Evolutionary conservation across 352 stramenopile genomes (phyloP).

Genomic region (Thraustochytrium striatum): DNA sequence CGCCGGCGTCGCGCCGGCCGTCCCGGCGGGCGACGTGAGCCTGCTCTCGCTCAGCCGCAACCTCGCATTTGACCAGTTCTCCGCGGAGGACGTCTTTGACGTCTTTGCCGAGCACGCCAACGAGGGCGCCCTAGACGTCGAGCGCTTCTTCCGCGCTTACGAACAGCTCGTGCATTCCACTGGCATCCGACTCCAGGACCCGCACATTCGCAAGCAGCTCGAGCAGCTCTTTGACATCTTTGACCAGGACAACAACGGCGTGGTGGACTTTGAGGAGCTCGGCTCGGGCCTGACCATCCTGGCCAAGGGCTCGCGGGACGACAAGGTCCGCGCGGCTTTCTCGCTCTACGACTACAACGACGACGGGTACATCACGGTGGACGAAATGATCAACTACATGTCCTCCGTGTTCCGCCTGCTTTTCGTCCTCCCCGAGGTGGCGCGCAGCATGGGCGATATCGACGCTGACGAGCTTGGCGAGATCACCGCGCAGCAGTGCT

Average conservation of each 20-base stretch:
- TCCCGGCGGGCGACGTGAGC: not conserved
- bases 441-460: not conserved
- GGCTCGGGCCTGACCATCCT: conserved; percentile 73
- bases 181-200: not conserved
- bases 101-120: conserved; percentile 51
- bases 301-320: conserved; percentile 67
- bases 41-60: not conserved
- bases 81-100: conserved; percentile 51
- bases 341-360: conserved; percentile 76
- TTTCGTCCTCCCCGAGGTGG: not conserved
- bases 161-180: conserved; percentile 13
- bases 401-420: conserved; percentile 59
- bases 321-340: conserved; percentile 63
- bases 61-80: conserved; percentile 46
- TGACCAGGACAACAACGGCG: conserved; percentile 51
- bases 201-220: conserved; percentile 1
- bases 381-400: conserved; percentile 79
- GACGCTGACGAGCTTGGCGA: conserved; percentile 36
- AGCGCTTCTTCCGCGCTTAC: conserved; percentile 7
- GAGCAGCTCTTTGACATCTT: conserved; percentile 53
- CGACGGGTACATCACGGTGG: conserved; percentile 70
- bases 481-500: conserved; percentile 71
- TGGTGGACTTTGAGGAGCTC: conserved; percentile 55
- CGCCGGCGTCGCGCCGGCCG: not conserved
- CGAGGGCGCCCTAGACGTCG: conserved; percentile 65